These are phyloP conservation scores for Geotrichum armillariae DNA, from an alignment of 1,139 yeast genomes.

Conservation along the genomic window DNA sequence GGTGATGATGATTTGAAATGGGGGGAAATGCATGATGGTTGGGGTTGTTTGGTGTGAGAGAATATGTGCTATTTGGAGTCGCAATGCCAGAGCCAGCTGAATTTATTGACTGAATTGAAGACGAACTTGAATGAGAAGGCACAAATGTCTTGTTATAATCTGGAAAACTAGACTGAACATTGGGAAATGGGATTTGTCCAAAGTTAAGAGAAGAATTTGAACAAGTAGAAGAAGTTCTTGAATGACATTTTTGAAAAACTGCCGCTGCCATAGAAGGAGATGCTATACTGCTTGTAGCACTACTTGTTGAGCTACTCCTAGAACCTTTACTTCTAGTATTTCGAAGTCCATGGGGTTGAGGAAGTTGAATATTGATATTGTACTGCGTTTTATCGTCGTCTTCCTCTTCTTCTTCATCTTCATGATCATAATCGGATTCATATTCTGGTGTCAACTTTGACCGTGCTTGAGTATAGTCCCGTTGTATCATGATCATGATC, in stretches of 20 bases:
- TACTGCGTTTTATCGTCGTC: slow-evolving; percentile 14
- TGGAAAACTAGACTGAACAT: slow-evolving; percentile 9
- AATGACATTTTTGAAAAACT: slow-evolving; percentile 2
- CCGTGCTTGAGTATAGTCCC: slow-evolving; percentile 1
- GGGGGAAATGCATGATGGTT: slow-evolving; percentile 12
- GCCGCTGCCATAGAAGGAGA: slow-evolving; percentile 1
- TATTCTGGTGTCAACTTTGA: slow-evolving; percentile 13
- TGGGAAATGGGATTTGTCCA: slow-evolving; percentile 9
- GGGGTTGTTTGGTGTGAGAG: not conserved
- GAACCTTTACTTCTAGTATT: slow-evolving; percentile 3
- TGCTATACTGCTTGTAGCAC: not conserved
- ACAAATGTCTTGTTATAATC: slow-evolving; percentile 6
- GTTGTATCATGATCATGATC: no score
- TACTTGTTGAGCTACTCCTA: slow-evolving; percentile 9
- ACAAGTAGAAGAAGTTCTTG: slow-evolving; percentile 5
- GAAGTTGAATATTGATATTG: slow-evolving; percentile 6
- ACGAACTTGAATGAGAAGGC: slow-evolving; percentile 9
- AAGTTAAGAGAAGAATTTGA: slow-evolving; percentile 9
- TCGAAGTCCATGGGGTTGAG: not conserved
- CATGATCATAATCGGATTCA: slow-evolving; percentile 1
- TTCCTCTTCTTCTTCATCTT: not conserved
- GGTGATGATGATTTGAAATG: not conserved
- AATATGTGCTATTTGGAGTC: slow-evolving; percentile 15
- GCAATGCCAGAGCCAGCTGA: slow-evolving; percentile 11
- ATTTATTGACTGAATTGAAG: slow-evolving; percentile 11